phyloP scores from a whole-genome alignment of 495 filamentous ascomycete species.

The Neurospora sp. region DNA sequence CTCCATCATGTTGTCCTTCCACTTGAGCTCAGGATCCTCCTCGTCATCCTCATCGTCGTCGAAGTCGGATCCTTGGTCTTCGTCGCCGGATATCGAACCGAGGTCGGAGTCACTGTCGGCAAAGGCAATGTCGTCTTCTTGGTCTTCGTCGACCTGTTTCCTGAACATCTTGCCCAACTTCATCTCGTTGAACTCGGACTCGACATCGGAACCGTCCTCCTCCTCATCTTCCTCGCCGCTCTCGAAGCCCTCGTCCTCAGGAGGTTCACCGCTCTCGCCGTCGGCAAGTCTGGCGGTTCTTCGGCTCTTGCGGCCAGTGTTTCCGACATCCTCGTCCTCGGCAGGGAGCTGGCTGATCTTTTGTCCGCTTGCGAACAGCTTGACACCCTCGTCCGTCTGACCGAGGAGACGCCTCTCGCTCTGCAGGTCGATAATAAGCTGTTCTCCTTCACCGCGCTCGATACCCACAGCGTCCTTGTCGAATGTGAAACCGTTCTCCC shows the following conservation, averaged over 20 bases:
- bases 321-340: constrained; percentile 30
- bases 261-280: constrained; percentile 41
- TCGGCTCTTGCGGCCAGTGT: constrained; percentile 59
- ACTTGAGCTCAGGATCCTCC: constrained; percentile 56
- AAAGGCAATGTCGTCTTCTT: constrained; percentile 63
- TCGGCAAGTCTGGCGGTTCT: constrained; percentile 59
- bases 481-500: constrained; percentile 60
- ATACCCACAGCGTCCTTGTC: constrained; percentile 57
- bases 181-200: constrained; percentile 43
- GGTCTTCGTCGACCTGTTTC: constrained; percentile 31
- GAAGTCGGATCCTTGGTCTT: constrained; percentile 39
- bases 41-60: constrained; percentile 52
- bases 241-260: constrained; percentile 50
- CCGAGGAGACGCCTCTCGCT: constrained; percentile 74
- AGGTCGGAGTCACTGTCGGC: constrained; percentile 94
- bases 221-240: constrained; percentile 42
- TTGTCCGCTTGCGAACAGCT: constrained; percentile 71
- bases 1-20: constrained; percentile 79
- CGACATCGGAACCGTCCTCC: constrained; percentile 44
- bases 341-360: constrained; percentile 52
- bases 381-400: constrained; percentile 66
- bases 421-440: constrained; percentile 84
- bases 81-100: constrained; percentile 75
- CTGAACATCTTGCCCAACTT: constrained; percentile 49
- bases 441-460: constrained; percentile 81